phyloP scores from a whole-genome alignment of 2,329 filamentous ascomycete genomes.

The Monascus ruber region DNA sequence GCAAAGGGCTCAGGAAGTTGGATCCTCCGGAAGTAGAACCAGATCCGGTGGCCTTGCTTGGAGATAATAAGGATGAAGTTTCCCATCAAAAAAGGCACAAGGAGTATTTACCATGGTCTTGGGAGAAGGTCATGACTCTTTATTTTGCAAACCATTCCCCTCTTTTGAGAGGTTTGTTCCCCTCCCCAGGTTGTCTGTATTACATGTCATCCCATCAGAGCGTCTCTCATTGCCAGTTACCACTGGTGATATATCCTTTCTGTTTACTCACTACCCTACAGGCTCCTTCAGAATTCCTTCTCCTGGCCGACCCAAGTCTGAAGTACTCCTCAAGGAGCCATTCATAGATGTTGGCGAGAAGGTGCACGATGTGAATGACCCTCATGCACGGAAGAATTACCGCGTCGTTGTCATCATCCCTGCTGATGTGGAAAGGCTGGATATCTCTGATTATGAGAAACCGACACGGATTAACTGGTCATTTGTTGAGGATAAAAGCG shows the following conservation, averaged over 20 bases:
- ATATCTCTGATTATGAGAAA: slow-evolving; percentile 56
- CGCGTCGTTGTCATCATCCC: slow-evolving; percentile 79
- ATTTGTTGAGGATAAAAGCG: slow-evolving; percentile 37
- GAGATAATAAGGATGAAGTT: slow-evolving; percentile 14
- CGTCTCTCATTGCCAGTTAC: neutral
- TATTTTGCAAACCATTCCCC: slow-evolving; percentile 87
- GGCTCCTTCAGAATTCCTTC: slow-evolving; percentile 63
- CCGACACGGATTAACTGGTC: slow-evolving; percentile 57
- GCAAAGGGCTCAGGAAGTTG: slow-evolving; percentile 39
- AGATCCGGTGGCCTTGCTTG: no score
- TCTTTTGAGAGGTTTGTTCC: slow-evolving; percentile 53
- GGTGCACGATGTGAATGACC: slow-evolving; percentile 60
- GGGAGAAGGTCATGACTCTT: slow-evolving; percentile 65
- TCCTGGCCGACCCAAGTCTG: slow-evolving; percentile 50
- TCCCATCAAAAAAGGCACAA: slow-evolving; percentile 23
- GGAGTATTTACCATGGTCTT: slow-evolving; percentile 54
- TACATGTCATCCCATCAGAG: neutral
- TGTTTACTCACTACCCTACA: slow-evolving; percentile 1
- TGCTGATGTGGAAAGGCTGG: slow-evolving; percentile 62
- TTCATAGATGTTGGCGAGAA: slow-evolving; percentile 42
- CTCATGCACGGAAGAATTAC: slow-evolving; percentile 61
- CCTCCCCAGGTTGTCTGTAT: neutral
- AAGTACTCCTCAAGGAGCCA: slow-evolving; percentile 32
- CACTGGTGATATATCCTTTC: neutral
- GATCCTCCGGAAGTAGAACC: no score